A percentile compares a stretch with the other conserved stretches of the same genome.
These are phyloP conservation scores for Anthostomella pinea DNA, from an alignment of 2,329 filamentous ascomycete species.

Conservation along the genomic window DNA sequence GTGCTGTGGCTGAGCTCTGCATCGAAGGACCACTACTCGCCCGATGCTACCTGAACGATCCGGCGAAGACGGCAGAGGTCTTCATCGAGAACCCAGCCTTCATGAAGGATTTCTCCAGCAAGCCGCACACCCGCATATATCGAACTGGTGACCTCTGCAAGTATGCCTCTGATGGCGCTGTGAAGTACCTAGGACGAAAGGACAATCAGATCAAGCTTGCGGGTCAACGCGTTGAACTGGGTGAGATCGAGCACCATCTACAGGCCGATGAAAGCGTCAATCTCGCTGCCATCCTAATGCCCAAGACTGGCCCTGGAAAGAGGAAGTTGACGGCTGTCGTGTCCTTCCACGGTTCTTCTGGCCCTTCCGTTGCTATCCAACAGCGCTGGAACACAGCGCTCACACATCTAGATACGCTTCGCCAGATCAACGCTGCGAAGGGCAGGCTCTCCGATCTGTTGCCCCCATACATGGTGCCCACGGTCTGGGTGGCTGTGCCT, in stretches of 20 bases:
- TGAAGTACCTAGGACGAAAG: constrained; percentile 1
- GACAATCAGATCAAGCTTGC: constrained; percentile 6
- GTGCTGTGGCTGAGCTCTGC: constrained; percentile 8
- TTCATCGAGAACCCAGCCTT: constrained; percentile 4
- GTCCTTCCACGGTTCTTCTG: background rate
- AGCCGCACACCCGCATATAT: constrained; percentile 1
- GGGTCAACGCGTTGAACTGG: constrained; percentile 5
- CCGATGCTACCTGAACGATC: constrained; percentile 6
- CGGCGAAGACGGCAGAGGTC: constrained; percentile 2
- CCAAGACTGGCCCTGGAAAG: too few relatives aligned
- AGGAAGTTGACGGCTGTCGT: too few relatives aligned
- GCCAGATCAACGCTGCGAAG: background rate
- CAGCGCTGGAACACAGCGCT: too few relatives aligned
- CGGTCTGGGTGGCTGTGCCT: constrained; percentile 3
- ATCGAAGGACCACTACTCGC: constrained; percentile 7
- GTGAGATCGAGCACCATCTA: constrained; percentile 6
- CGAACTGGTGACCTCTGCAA: constrained; percentile 7
- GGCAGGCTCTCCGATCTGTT: background rate
- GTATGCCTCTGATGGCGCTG: constrained; percentile 2
- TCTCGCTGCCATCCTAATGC: too few relatives aligned
- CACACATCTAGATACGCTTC: constrained; percentile 2
- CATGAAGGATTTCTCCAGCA: background rate
- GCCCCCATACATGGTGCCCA: constrained; percentile 9
- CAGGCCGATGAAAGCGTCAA: constrained; percentile 2
- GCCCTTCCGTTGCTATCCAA: too few relatives aligned